A percentile compares a stretch with the other conserved stretches of the same genome.
phyloP scores from a whole-genome alignment of 169 alveolate species.

The Theileria orientalis region DNA sequence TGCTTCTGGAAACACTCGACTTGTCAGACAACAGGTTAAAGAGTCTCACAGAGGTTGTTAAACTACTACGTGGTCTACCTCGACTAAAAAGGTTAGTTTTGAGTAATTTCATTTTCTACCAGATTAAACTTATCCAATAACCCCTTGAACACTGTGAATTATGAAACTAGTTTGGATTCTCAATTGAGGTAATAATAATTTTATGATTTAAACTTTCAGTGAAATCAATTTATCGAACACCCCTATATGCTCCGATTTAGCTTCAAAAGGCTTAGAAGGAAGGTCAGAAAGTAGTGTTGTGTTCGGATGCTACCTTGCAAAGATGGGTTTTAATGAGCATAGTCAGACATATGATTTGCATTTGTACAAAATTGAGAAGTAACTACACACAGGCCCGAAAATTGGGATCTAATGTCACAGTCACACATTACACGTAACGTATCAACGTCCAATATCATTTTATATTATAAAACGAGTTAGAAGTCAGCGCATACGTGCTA shows the following conservation, averaged over 20 bases:
- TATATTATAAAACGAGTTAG: too few relatives aligned
- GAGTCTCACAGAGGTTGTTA: constrained; percentile 7
- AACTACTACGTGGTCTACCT: background rate
- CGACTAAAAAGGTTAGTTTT: constrained; percentile 41
- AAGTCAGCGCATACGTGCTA: too few relatives aligned
- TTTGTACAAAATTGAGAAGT: too few relatives aligned
- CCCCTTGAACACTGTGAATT: constrained; percentile 8
- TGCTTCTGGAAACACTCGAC: constrained; percentile 6
- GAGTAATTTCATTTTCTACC: background rate
- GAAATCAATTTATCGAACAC: constrained; percentile 43
- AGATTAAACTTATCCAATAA: constrained; percentile 46
- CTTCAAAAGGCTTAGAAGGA: background rate
- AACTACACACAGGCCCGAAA: too few relatives aligned
- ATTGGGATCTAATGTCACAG: too few relatives aligned
- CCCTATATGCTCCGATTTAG: constrained; percentile 18
- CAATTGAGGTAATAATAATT: constrained; percentile 1
- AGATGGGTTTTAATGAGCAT: too few relatives aligned
- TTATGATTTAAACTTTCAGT: background rate
- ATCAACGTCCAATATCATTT: too few relatives aligned
- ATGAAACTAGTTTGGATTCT: background rate
- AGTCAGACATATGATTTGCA: too few relatives aligned
- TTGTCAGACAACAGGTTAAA: constrained; percentile 25
- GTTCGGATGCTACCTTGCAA: background rate
- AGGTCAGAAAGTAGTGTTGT: background rate
- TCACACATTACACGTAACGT: too few relatives aligned